Evolutionary conservation across 1,139 yeast genomes (phyloP), one percentile per base, ranked within the genome.

Genomic region (Magnusiomyces ingens): DNA sequence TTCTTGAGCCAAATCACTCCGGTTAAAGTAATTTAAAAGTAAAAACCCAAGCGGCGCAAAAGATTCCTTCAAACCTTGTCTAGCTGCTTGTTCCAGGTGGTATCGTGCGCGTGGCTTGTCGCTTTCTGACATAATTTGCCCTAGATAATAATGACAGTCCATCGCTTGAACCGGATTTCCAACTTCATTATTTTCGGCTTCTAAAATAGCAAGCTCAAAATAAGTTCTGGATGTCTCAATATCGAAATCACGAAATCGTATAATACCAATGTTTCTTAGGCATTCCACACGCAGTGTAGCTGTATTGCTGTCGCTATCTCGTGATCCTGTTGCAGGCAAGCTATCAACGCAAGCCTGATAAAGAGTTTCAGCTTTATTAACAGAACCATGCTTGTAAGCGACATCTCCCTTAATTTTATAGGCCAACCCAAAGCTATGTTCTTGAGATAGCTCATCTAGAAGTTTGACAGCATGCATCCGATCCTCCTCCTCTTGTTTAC

Each of bases 21-120:
- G 61, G 47, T 64, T 63, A 53, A 65, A 69, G 57, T 68, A 65
- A 56, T 70, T 70, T 71, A 89, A 69, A 60, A 89, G 93, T 58
- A 89, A 68, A 65, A 84, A 85, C 1, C 97, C 98, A 50, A 90
- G 70, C 26, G 84, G 79, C 17, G 83, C 79, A 64, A 89, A 86
- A 6, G 91, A 77, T 60, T 90, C 95, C 59, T 75, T 77, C 49
- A 89, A 79, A 0, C 96, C 96, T 59, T 79, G 80, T 4, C 81
- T 70, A 0, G 96, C 95, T 45, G 91, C 82, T 54, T 81, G 73
- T 64, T 89, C 94, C 56, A 86, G 75, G 64, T 89, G 91, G 58
- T 80, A 79, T 55, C 84, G 76, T 0, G 94, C 76, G 1, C 63
- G 60, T 2, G 49, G 51, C 17, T 66, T 64, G 50, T 68, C 65